Conservation (phyloP, 2,329 filamentous ascomycete genomes). For the Aureobasidium vineae region DNA sequence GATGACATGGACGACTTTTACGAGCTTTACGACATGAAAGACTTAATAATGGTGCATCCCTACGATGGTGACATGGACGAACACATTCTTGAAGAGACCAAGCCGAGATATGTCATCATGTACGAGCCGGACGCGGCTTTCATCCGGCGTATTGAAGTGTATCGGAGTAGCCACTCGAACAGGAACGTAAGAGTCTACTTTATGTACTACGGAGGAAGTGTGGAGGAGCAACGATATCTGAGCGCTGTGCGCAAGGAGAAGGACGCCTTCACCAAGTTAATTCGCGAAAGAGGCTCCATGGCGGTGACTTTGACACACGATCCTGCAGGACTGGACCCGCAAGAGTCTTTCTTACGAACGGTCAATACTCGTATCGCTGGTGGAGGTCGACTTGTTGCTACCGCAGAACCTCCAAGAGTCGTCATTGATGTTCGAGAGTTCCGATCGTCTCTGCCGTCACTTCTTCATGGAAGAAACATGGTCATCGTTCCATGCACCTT, state of each 20-base stretch:
- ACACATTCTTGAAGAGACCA: slow-evolving; percentile 90
- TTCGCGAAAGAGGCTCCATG: slow-evolving; percentile 93
- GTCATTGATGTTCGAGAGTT: slow-evolving; percentile 97
- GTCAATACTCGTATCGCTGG: slow-evolving; percentile 97
- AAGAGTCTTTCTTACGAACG: slow-evolving; percentile 89
- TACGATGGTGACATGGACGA: slow-evolving; percentile 97
- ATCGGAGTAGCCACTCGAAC: slow-evolving; percentile 88
- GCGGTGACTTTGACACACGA: slow-evolving; percentile 79
- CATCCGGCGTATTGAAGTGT: slow-evolving; percentile 91
- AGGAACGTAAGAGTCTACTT: slow-evolving; percentile 92
- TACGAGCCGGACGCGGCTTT: slow-evolving; percentile 96
- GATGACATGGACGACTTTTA: slow-evolving; percentile 93
- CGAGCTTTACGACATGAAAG: slow-evolving; percentile 85
- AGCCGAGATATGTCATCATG: slow-evolving; percentile 95
- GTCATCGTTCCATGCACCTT: slow-evolving; percentile 91
- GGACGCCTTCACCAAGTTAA: slow-evolving; percentile 90
- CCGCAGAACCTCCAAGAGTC: slow-evolving; percentile 81
- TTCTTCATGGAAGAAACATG: slow-evolving; percentile 86
- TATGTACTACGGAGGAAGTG: slow-evolving; percentile 83
- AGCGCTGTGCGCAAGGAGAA: slow-evolving; percentile 71
- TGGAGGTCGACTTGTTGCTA: slow-evolving; percentile 79
- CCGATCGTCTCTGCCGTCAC: slow-evolving; percentile 83
- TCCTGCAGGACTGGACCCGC: slow-evolving; percentile 68
- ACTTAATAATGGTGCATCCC: slow-evolving; percentile 83
- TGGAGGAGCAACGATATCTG: slow-evolving; percentile 31